Evolutionary conservation across 805 yeast genomes (phyloP).

Genomic region (Pichia cephalocereana): DNA sequence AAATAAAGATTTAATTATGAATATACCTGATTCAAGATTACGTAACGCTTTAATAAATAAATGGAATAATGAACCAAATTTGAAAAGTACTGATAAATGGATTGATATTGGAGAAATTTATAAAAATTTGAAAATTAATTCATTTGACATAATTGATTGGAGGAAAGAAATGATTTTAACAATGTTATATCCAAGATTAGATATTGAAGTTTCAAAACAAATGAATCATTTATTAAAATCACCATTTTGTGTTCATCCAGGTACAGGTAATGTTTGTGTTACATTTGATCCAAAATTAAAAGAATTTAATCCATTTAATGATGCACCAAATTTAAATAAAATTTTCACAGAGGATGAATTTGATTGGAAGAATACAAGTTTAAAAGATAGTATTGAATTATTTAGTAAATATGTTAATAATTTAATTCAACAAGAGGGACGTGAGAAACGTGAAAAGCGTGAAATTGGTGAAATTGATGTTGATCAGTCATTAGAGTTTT

Average conservation of each 20-base stretch:
- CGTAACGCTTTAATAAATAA: conserved; percentile 41
- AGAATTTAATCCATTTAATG: conserved; percentile 63
- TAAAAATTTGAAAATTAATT: conserved; percentile 25
- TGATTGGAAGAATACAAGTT: conserved; percentile 56
- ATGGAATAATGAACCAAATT: conserved; percentile 50
- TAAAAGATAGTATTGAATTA: conserved; percentile 21
- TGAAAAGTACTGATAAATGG: conserved; percentile 66
- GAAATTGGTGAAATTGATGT: not conserved
- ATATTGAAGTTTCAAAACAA: conserved; percentile 85
- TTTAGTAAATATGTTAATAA: conserved; percentile 4
- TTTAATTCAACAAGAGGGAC: conserved; percentile 4
- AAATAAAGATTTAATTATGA: conserved; percentile 46
- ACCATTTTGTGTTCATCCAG: conserved; percentile 95
- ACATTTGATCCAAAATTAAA: conserved; percentile 52
- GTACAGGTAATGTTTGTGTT: conserved; percentile 92
- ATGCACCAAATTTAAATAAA: conserved; percentile 64
- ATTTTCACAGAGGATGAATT: conserved; percentile 55
- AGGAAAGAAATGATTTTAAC: conserved; percentile 70
- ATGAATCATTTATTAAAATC: conserved; percentile 88
- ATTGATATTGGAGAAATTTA: conserved; percentile 54
- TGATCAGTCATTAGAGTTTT: not conserved
- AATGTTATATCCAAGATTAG: conserved; percentile 83
- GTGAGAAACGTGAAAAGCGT: not conserved
- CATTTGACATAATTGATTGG: conserved; percentile 51
- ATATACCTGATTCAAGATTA: conserved; percentile 53